These are phyloP conservation scores for Edaphochlamys debaryana DNA, from an alignment of 139 green algal genomes.

Conservation along the genomic window DNA sequence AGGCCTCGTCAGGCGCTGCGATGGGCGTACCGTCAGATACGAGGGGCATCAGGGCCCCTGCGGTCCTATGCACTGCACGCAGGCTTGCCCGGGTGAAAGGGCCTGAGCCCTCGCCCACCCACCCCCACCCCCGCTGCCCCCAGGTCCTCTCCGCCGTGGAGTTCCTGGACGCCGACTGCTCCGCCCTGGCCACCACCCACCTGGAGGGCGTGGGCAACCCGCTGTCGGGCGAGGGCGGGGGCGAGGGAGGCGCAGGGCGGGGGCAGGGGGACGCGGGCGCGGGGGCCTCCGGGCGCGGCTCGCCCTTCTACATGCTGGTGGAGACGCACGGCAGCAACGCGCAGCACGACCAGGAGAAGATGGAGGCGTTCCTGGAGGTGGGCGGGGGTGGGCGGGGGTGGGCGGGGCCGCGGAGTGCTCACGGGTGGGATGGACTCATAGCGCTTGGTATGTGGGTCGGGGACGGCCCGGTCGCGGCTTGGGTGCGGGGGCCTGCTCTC, in stretches of 20 bases:
- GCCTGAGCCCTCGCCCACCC: too few species aligned
- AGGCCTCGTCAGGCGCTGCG: too few species aligned
- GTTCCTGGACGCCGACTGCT: conserved; percentile 88
- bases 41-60: too few species aligned
- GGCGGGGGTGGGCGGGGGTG: background rate
- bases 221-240: conserved; percentile 42
- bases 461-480: background rate
- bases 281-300: background rate
- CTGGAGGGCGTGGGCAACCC: conserved; percentile 73
- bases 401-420: background rate
- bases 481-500: background rate
- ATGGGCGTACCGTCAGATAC: too few species aligned
- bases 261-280: background rate
- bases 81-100: too few species aligned
- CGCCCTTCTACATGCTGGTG: conserved; percentile 92
- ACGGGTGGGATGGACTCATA: too few species aligned
- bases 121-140: background rate
- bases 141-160: conserved; percentile 87
- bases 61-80: too few species aligned
- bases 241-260: conserved; percentile 7
- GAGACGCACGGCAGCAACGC: conserved; percentile 88
- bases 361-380: conserved; percentile 84
- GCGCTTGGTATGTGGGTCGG: background rate
- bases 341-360: conserved; percentile 82
- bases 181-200: conserved; percentile 67